Evolutionary conservation across 2,329 filamentous ascomycete genomes (phyloP), one percentile per base, ranked within the genome.

Genomic region (Zasmidium angulare): DNA sequence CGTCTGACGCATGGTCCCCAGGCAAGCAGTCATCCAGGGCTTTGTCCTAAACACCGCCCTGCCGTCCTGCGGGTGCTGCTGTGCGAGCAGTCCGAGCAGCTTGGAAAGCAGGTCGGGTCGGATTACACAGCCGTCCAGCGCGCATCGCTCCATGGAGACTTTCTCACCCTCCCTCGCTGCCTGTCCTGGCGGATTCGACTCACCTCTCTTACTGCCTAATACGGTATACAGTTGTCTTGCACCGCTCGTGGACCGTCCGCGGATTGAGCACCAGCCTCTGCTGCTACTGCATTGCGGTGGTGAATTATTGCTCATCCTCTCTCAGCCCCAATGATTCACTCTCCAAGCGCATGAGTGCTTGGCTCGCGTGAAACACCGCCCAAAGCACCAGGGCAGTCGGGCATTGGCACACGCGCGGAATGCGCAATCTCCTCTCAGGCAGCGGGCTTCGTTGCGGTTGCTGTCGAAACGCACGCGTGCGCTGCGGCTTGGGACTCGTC

Each of bases 91-190:
- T 3, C 36, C 36, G 36, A 43, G 36, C 48, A 24, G 48, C 17
- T n/a, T 50, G 17, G 48, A 21, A 50, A 26, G 22, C 7, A 21
- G 22, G 31, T 48, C 24, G 51, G 48, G 24, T 22, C 23, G 51
- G 56, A 58, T 58, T 58, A 58, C 56, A 53, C 40, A 53, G 46
- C 56, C 22, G 26, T 29, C 50, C 50, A 24, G 50, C 49, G n/a
- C 17, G 40, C 22, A 43, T 23, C 7, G 36, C 36, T 43, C 36
- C 36, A 43, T 43, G 36, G 36, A 43, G 36, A 24, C 23, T 23
- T 14, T 21, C 21, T 19, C n/a, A n/a, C n/a, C n/a, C 11, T 29
- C 26, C 26, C 40, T 23, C 29, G 17, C 23, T 31, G 19, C 22
- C 49, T n/a, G 22, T 31, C 7, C 36, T 17, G 12, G 12, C 36